Percentiles rank a stretch among this genome's conserved stretches.
Evolutionary conservation across 805 yeast genomes (phyloP).

Genomic region (Cephaloascus fragrans): DNA sequence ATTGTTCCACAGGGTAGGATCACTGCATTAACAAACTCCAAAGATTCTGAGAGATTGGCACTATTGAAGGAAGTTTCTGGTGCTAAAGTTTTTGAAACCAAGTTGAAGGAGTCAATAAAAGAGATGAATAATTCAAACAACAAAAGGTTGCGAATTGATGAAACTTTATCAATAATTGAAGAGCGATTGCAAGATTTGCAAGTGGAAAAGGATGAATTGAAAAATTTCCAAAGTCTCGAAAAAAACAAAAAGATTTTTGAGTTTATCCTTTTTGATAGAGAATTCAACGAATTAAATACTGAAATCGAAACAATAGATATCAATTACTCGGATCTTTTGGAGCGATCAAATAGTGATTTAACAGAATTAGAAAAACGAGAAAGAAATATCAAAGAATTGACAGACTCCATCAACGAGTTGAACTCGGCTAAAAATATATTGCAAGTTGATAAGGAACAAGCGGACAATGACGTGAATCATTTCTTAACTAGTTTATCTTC

Average conservation of each 20-base stretch:
- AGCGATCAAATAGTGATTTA: slow-evolving; percentile 44
- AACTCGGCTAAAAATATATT: slow-evolving; percentile 41
- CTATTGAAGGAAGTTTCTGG: slow-evolving; percentile 91
- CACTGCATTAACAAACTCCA: slow-evolving; percentile 80
- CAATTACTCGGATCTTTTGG: slow-evolving; percentile 40
- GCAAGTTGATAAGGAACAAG: slow-evolving; percentile 46
- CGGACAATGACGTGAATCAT: slow-evolving; percentile 39
- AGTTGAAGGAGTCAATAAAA: slow-evolving; percentile 66
- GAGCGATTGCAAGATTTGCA: slow-evolving; percentile 70
- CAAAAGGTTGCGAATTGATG: slow-evolving; percentile 65
- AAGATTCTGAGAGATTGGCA: slow-evolving; percentile 70
- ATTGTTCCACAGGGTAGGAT: slow-evolving; percentile 96
- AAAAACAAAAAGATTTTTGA: slow-evolving; percentile 62
- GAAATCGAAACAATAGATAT: slow-evolving; percentile 53
- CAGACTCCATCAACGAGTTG: slow-evolving; percentile 33
- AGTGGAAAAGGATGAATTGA: slow-evolving; percentile 68
- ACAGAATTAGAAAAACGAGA: slow-evolving; percentile 57
- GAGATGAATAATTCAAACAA: slow-evolving; percentile 68
- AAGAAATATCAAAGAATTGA: slow-evolving; percentile 30
- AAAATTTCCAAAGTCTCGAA: slow-evolving; percentile 58
- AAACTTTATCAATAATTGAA: slow-evolving; percentile 59
- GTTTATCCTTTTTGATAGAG: slow-evolving; percentile 69
- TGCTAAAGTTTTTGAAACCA: slow-evolving; percentile 80
- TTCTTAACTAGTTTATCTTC: slow-evolving; percentile 38
- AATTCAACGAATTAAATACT: slow-evolving; percentile 49